Conservation (phyloP, 148 eudicot genomes). For the Dysphania ambrosioides region DNA sequence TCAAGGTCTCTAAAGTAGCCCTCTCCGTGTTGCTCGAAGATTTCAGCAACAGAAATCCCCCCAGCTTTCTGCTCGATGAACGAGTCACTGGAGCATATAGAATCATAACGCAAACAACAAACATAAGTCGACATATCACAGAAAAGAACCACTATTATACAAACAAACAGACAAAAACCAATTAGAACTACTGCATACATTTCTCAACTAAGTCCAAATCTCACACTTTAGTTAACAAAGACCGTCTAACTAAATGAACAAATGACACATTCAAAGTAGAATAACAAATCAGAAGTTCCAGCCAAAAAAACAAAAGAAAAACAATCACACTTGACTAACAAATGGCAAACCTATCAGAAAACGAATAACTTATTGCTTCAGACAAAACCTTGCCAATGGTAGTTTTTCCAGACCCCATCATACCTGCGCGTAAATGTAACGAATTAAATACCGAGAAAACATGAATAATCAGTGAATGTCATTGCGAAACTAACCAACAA, state of each 20-base stretch:
- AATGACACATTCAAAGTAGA: background rate
- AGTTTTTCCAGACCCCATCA: slow-evolving; percentile 99
- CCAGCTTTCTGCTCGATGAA: slow-evolving; percentile 66
- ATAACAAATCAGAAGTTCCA: background rate
- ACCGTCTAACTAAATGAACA: background rate
- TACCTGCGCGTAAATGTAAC: slow-evolving; percentile 48
- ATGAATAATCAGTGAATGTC: background rate
- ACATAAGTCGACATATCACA: background rate
- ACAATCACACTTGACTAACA: background rate
- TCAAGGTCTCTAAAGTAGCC: slow-evolving; percentile 82
- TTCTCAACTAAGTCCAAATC: background rate
- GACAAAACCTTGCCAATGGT: slow-evolving; percentile 85
- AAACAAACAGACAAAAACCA: background rate
- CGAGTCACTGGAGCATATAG: slow-evolving; percentile 56
- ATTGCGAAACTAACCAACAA: slow-evolving; percentile 75
- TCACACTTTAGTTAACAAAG: background rate
- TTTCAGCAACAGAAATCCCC: slow-evolving; percentile 69
- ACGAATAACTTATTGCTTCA: slow-evolving; percentile 71
- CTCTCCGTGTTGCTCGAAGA: slow-evolving; percentile 81
- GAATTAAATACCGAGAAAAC: background rate
- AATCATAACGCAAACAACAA: slow-evolving; percentile 15
- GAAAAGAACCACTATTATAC: background rate
- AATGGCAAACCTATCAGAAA: slow-evolving; percentile 65
- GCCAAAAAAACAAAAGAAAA: background rate
- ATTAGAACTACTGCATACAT: background rate